Conservation (phyloP, 2,329 filamentous ascomycete species). For the Trichoderma simmonsii region DNA sequence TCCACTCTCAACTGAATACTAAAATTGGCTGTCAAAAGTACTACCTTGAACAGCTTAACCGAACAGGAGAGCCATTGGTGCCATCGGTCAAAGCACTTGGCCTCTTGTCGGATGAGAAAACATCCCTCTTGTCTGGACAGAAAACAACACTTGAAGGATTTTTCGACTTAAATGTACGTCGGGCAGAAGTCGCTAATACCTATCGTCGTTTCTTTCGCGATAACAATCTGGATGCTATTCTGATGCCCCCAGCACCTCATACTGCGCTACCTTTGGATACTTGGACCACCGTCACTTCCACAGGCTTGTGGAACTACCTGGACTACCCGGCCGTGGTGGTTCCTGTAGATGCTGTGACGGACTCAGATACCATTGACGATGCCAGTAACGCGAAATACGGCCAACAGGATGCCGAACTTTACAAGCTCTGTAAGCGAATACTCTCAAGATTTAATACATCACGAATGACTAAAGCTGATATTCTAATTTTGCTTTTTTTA, state of each 20-base stretch:
- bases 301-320: neutral
- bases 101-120: neutral
- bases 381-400: neutral
- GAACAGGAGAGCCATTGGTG: neutral
- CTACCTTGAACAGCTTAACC: neutral
- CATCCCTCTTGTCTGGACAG: neutral
- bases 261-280: neutral
- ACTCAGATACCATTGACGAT: neutral
- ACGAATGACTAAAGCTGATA: neutral
- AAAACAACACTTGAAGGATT: neutral
- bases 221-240: neutral
- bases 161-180: neutral
- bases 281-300: neutral
- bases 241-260: neutral
- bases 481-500: neutral
- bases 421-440: neutral
- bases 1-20: neutral
- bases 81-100: neutral
- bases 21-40: neutral
- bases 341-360: neutral
- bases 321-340: neutral
- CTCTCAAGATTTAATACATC: neutral
- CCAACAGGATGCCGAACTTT: neutral
- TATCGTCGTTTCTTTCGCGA: neutral
- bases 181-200: neutral